Conservation (phyloP, 2,329 filamentous ascomycete species). For the Tolypocladium amazonense region DNA sequence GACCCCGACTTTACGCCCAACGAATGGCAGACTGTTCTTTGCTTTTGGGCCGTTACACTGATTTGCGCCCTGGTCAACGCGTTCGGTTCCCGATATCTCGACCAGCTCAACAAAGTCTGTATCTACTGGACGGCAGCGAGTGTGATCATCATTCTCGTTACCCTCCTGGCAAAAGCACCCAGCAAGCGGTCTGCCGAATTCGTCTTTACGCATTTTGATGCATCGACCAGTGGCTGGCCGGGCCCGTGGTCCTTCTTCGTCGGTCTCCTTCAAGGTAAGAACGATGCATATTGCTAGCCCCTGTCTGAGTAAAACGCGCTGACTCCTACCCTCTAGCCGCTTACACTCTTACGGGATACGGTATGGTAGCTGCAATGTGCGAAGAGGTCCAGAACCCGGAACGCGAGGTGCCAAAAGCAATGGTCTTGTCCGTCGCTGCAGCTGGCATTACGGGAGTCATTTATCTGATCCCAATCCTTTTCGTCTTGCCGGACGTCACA, state of each 20-base stretch:
- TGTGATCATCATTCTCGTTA: conserved; percentile 61
- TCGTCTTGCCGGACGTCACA: conserved; percentile 60
- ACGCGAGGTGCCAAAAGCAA: conserved; percentile 54
- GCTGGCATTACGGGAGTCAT: conserved; percentile 51
- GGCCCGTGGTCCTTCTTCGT: conserved; percentile 50
- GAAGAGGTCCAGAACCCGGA: conserved; percentile 51
- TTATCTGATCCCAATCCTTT: conserved; percentile 65
- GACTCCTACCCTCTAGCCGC: conserved; percentile 25
- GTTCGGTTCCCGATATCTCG: conserved; percentile 46
- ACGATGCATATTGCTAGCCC: background rate
- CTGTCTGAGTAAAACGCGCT: background rate
- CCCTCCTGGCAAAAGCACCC: conserved; percentile 56
- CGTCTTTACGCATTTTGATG: conserved; percentile 60
- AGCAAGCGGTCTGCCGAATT: conserved; percentile 44
- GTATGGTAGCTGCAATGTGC: conserved; percentile 43
- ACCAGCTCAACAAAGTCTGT: conserved; percentile 58
- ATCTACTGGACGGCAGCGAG: conserved; percentile 64
- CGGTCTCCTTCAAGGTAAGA: conserved; percentile 37
- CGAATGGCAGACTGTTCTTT: conserved; percentile 64
- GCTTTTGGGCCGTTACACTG: conserved; percentile 60
- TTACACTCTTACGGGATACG: conserved; percentile 34
- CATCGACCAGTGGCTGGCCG: conserved; percentile 58
- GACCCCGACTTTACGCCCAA: conserved; percentile 47
- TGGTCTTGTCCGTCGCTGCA: conserved; percentile 55
- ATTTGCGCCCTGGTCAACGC: conserved; percentile 57